Conservation (phyloP, 2,329 filamentous ascomycete genomes). For the Aspergillus ibericus region DNA sequence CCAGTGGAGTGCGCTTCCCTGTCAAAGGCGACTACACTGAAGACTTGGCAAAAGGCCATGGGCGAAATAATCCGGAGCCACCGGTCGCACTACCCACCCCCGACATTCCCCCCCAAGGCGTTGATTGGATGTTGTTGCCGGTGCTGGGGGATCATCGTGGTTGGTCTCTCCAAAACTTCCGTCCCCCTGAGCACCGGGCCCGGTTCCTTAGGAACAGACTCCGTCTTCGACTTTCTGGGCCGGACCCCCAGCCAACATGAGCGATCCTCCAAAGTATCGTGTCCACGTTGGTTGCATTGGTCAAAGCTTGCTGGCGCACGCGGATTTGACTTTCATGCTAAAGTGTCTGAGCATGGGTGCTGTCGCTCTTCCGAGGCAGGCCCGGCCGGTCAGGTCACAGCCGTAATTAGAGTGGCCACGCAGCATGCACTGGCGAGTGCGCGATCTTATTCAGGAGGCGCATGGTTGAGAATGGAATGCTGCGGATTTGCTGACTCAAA, state of each 20-base stretch:
- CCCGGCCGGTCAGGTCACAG: background rate
- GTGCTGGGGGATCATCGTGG: conserved; percentile 5
- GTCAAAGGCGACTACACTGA: background rate
- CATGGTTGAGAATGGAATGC: background rate
- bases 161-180: conserved; percentile 12
- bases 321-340: conserved; percentile 4
- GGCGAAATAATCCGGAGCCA: conserved; percentile 4
- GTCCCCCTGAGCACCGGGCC: conserved; percentile 11
- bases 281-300: conserved; percentile 7
- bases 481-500: background rate
- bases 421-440: background rate
- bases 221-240: conserved; percentile 14
- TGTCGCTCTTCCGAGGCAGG: background rate
- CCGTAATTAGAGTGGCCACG: background rate
- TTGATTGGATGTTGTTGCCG: conserved; percentile 10
- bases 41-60: conserved; percentile 2
- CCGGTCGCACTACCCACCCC: background rate
- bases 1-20: background rate
- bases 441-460: background rate
- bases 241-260: background rate
- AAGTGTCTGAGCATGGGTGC: background rate
- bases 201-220: conserved; percentile 1
- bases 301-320: background rate
- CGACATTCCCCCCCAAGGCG: background rate
- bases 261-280: background rate